Evolutionary conservation across 148 eudicot species (phyloP), one percentile per base, ranked within the genome.

Genomic region (Polygonum aviculare): DNA sequence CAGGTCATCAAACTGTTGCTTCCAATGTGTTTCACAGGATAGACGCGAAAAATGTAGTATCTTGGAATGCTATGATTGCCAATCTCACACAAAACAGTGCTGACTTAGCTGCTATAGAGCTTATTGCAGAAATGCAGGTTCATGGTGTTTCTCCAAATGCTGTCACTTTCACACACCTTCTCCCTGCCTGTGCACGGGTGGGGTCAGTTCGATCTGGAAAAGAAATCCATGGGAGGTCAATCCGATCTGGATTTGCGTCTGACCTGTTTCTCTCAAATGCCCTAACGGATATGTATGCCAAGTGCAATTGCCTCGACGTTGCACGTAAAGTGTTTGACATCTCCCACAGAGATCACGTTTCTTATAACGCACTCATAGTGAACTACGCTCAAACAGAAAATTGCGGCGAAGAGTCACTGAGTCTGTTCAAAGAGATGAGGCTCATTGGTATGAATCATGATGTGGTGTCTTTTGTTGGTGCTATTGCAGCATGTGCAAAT

Each of bases 61-160:
- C 97, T 2, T 91, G 93, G 91, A 91, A 91, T 79, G 80, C 91
- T 36, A 87, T 91, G 87, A 78, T 89, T 54, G 93, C 91, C 40
- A 89, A 83, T 78, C 83, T 82, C 69, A 81, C 97, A 70, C 87
- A 85, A 81, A 88, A 88, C 76, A 79, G 78, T 52, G 81, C 75
- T 0, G 93, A 87, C 78, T 73, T 73, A 74, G 86, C 69, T 71
- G 93, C 93, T 3, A 54, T 89, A 51, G 78, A 73, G 50, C 88
- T 82, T 69, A 86, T 91, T 69, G 79, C 83, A 63, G 78, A 84
- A 75, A 89, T 91, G 97, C 91, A 89, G 73, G 80, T 72, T 80
- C 62, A 76, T 39, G 87, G 84, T 47, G 85, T 85, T 81, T 71
- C 65, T 77, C 93, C 97, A 41, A 89, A 79, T 77, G 82, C 83